Evolutionary conservation across 1,139 yeast genomes (phyloP), one percentile per base, ranked within the genome.

Genomic region (Lodderomyces parapsilosis): DNA sequence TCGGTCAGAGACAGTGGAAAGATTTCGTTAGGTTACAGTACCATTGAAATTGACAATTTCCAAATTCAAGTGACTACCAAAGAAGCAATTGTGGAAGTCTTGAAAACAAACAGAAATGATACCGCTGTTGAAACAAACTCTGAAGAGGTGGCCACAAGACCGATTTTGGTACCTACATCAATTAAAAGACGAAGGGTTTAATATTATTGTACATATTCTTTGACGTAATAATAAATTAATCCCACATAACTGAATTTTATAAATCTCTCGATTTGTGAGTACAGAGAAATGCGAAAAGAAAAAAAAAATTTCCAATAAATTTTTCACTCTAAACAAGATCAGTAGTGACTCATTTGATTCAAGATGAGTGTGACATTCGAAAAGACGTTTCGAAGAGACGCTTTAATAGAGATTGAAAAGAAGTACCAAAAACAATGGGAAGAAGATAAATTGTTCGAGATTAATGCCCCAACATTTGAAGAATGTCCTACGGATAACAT

Each of bases 301-400:
- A 20, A 20, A 14, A 27, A 28, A 28, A 28, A 28, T 28, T 19
- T 13, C 20, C 23, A 39, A 43, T 28, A 40, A 43, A 40, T 36
- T 40, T 43, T 43, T 40, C 37, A 34, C 19, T 23, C 28, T 19
- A 6, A 17, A 4, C 24, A 8, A 13, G 11, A 22, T 11, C 37
- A 34, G 19, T 9, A 24, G 28, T 40, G 38, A 42, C 40, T 42
- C 45, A 42, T 23, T 13, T 10, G 6, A 33, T 19, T 6, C 27
- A 55, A 34, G 46, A 73, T 72, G 77, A 71, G 76, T 64, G 65
- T 69, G 43, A 69, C 68, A 54, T 65, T 71, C 54, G 76, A 72
- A 52, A 73, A 72, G 50, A 91, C 97, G 45, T 78, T 86, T 54
- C 90, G 97, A 73, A 86, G 99, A 74, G 99, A 94, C 76, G 81